Evolutionary conservation across 2,329 filamentous ascomycete species (phyloP).

Genomic region (Diplodia seriata): DNA sequence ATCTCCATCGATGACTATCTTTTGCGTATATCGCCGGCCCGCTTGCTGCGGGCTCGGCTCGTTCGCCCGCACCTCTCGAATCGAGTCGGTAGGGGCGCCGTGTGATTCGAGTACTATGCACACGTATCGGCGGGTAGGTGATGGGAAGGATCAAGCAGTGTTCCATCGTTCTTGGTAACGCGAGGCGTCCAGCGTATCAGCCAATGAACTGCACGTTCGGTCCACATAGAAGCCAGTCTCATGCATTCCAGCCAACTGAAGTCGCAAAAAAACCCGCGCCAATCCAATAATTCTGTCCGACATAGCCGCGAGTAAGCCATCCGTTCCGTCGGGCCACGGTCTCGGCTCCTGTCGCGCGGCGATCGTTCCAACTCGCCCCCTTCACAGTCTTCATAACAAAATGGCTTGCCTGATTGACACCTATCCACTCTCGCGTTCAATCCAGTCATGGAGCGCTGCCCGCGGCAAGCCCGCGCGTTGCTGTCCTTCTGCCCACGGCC

Average conservation of each 20-base stretch:
- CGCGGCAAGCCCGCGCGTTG: background rate
- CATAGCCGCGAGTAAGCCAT: background rate
- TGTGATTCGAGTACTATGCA: slow-evolving; percentile 12
- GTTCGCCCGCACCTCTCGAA: background rate
- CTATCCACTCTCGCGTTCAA: background rate
- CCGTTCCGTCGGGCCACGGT: background rate
- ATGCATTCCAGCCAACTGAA: background rate
- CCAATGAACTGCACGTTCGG: slow-evolving; percentile 1
- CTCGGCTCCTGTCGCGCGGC: background rate
- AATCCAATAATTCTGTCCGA: slow-evolving; percentile 5
- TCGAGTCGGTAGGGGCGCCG: background rate
- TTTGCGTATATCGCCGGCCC: background rate
- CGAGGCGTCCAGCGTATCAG: slow-evolving; percentile 25
- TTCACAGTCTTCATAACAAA: background rate
- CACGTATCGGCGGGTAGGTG: slow-evolving; percentile 5
- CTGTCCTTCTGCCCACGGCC: background rate
- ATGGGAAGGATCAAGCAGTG: background rate
- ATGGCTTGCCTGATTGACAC: slow-evolving; percentile 4
- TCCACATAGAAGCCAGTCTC: background rate
- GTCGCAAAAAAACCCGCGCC: slow-evolving; percentile 2
- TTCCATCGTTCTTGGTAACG: slow-evolving; percentile 19
- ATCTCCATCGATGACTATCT: background rate
- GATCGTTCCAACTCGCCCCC: background rate
- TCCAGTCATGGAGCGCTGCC: too few species aligned
- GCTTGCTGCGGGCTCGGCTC: background rate